Evolutionary conservation across 2,329 filamentous ascomycete genomes (phyloP), one percentile per base, ranked within the genome.

Genomic region (Colletotrichum tabaci): DNA sequence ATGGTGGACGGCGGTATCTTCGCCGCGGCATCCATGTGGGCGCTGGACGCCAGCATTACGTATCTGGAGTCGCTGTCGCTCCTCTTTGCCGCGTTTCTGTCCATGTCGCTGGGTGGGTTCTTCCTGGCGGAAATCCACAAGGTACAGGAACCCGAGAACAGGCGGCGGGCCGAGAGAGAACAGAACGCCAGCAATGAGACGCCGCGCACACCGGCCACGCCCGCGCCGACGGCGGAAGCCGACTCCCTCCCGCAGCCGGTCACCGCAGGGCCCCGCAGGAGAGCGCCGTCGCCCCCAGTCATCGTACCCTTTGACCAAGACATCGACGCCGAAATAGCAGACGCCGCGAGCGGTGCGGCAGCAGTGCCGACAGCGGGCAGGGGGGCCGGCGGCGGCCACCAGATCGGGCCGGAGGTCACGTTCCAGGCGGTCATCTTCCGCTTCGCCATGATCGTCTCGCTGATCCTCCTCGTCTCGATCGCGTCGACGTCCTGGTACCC

Each of bases 281-380:
- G 73, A 44, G 71, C 78, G 57, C 73, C 78, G 42, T 80, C 81
- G 50, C 80, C 81, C 12, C 87, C 89, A 8, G 84, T 92, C 63
- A 90, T 91, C 38, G 82, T 92, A 23, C 89, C 90, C 1, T 90
- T 88, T 0, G 90, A 91, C 75, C 89, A 92, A 76, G 89, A 91
- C 73, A 81, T 91, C 49, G 88, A 90, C 74, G 88, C 89, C 26
- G 90, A 91, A 76, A 89, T 91, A 46, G 72, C 76, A 70, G 75
- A 77, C 53, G 75, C 77, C 30, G 21, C 78, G 23, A 74, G 76
- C 76, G 69, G 76, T 23, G 79, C 79, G 38, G 74, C 79, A 4
- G 68, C 77, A 12, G 76, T 77, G 49, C 79, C 71, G 18, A 67
- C 72, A 4, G 73, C 76, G 21, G 70, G 64, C 50, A 63, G 53